Conservation (phyloP, 2,329 filamentous ascomycete species). For the Colletotrichum salicis region DNA sequence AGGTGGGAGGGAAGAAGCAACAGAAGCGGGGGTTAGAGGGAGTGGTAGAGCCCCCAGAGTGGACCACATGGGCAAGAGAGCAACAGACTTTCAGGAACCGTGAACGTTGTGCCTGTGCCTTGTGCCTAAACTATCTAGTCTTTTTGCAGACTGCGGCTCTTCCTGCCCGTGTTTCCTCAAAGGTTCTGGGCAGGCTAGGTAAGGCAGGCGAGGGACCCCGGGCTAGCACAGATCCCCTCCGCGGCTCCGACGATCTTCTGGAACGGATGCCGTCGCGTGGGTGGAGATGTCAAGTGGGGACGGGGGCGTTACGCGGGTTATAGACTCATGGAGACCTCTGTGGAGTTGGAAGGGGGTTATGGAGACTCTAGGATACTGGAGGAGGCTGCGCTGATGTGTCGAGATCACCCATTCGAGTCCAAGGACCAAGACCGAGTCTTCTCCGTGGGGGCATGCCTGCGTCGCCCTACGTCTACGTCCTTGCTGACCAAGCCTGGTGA, state of each 20-base stretch:
- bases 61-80: not conserved
- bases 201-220: not conserved
- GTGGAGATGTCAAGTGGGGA: not conserved
- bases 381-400: not conserved
- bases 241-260: constrained; percentile 20
- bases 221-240: constrained; percentile 16
- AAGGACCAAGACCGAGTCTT: not conserved
- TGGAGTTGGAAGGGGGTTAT: not conserved
- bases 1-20: not conserved
- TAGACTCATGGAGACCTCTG: not conserved
- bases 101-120: not conserved
- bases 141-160: not conserved
- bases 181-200: not conserved
- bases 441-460: not conserved
- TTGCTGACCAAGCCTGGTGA: not conserved
- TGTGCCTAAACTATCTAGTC: not conserved
- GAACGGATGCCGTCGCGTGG: constrained; percentile 13
- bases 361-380: not conserved
- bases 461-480: not conserved
- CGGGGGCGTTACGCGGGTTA: constrained; percentile 10
- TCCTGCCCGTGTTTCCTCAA: constrained; percentile 1
- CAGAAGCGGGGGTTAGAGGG: not conserved
- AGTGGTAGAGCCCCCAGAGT: not conserved
- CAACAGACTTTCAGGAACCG: constrained; percentile 4
- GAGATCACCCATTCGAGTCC: not conserved